Evolutionary conservation across 1,139 yeast genomes (phyloP).

Genomic region (Taiozyma sp.): DNA sequence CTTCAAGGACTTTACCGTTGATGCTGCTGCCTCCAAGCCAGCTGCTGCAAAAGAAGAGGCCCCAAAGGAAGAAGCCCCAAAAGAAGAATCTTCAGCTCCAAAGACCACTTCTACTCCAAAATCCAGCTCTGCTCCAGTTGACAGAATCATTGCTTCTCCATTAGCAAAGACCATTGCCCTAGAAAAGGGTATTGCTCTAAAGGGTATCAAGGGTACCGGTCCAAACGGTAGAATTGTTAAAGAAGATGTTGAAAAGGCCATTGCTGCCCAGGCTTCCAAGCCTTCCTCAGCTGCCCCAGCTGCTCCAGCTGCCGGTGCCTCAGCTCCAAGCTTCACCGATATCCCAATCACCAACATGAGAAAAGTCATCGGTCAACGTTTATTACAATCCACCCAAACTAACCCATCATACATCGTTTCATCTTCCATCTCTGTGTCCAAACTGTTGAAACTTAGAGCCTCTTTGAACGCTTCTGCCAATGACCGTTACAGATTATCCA

Average conservation of each 20-base stretch:
- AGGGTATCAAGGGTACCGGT: constrained; percentile 85
- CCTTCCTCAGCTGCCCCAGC: constrained; percentile 41
- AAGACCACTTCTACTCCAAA: constrained; percentile 15
- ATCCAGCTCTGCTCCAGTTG: constrained; percentile 34
- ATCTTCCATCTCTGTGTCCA: constrained; percentile 79
- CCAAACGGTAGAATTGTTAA: constrained; percentile 93
- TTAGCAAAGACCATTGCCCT: constrained; percentile 90
- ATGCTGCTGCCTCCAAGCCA: constrained; percentile 42
- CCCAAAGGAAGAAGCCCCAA: constrained; percentile 33
- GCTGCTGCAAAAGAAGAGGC: constrained; percentile 23
- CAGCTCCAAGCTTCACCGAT: constrained; percentile 63
- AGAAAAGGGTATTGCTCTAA: constrained; percentile 86
- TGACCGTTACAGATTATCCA: constrained; percentile 87
- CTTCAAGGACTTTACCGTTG: constrained; percentile 81
- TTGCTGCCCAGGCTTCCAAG: constrained; percentile 39
- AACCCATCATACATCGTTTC: constrained; percentile 93
- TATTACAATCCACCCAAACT: constrained; percentile 77
- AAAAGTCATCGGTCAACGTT: constrained; percentile 87
- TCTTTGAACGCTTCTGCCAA: constrained; percentile 82
- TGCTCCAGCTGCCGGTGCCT: constrained; percentile 36
- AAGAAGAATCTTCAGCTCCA: constrained; percentile 32
- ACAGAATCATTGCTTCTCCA: constrained; percentile 91
- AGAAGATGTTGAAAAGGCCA: constrained; percentile 76
- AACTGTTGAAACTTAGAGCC: constrained; percentile 87
- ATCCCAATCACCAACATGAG: constrained; percentile 90